A percentile compares a stretch with the other conserved stretches of the same genome.
phyloP scores from a whole-genome alignment of 2,329 filamentous ascomycete genomes.

The Stagonosporopsis rhizophila region DNA sequence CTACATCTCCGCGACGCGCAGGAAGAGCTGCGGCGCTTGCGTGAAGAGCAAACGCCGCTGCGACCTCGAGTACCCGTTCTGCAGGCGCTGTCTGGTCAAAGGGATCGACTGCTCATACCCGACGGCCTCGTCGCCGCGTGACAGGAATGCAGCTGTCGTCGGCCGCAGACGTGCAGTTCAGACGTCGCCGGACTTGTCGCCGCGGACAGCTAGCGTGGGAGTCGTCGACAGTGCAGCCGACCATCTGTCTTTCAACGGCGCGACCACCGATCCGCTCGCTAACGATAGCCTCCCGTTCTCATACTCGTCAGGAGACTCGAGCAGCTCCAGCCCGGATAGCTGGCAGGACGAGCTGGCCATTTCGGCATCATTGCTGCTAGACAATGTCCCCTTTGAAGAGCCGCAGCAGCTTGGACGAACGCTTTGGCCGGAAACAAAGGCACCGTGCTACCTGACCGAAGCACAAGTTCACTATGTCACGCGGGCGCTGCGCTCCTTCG shows the following conservation, averaged over 20 bases:
- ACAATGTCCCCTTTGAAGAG: not conserved
- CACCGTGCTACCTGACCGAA: conserved; percentile 24
- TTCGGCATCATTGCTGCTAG: not conserved
- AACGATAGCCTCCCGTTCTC: conserved; percentile 4
- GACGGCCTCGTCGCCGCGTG: conserved; percentile 21
- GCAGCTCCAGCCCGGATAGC: conserved; percentile 24
- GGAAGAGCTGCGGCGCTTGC: conserved; percentile 40
- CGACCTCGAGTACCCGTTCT: conserved; percentile 41
- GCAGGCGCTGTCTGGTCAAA: conserved; percentile 39
- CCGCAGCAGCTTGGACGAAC: not conserved
- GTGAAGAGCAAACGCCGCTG: conserved; percentile 42
- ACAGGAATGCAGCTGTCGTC: conserved; percentile 35
- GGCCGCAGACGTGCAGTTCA: conserved; percentile 18
- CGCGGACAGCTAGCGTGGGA: conserved; percentile 8
- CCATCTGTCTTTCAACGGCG: conserved; percentile 11
- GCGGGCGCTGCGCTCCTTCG: conserved; percentile 25
- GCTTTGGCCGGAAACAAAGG: conserved; percentile 5
- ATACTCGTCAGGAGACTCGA: conserved; percentile 9
- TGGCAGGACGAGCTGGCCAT: conserved; percentile 16
- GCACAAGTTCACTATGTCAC: conserved; percentile 25
- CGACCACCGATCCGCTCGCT: conserved; percentile 2
- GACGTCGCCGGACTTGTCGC: conserved; percentile 17
- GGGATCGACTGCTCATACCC: conserved; percentile 39
- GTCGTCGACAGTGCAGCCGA: conserved; percentile 6
- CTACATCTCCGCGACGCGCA: conserved; percentile 42